A percentile compares a stretch with the other conserved stretches of the same genome.
phyloP scores from a whole-genome alignment of 2,329 filamentous ascomycete genomes.

The Botrytis cinerea region DNA sequence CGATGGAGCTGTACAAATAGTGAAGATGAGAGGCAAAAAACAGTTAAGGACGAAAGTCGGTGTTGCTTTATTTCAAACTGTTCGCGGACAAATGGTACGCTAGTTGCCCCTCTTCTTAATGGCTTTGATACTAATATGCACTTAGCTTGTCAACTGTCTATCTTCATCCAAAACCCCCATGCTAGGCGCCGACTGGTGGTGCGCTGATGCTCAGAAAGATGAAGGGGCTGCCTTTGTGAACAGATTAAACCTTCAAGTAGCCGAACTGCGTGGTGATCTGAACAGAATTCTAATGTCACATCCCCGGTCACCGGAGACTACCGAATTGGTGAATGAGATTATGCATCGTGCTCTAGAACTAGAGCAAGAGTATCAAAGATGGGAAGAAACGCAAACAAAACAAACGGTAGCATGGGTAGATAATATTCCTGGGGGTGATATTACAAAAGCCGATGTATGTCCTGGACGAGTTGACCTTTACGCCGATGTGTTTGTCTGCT shows the following conservation, averaged over 20 bases:
- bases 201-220: constrained; percentile 54
- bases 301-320: constrained; percentile 51
- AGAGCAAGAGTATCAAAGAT: constrained; percentile 54
- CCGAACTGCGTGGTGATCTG: constrained; percentile 57
- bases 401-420: constrained; percentile 60
- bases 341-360: constrained; percentile 54
- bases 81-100: constrained; percentile 61
- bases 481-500: constrained; percentile 59
- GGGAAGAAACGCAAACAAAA: constrained; percentile 52
- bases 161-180: constrained; percentile 53
- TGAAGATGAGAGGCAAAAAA: constrained; percentile 57
- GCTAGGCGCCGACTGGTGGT: constrained; percentile 62
- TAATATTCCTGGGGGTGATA: constrained; percentile 54
- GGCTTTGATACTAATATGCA: not conserved
- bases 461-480: constrained; percentile 63
- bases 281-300: constrained; percentile 52
- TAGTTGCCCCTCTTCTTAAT: not conserved
- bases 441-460: constrained; percentile 56
- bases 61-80: constrained; percentile 57
- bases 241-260: constrained; percentile 54
- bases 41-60: constrained; percentile 57
- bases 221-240: constrained; percentile 48
- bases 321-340: constrained; percentile 53
- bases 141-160: constrained; percentile 58
- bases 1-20: constrained; percentile 63